phyloP scores from a whole-genome alignment of 305 asterid genomes.

The Fraxinus floribunda region DNA sequence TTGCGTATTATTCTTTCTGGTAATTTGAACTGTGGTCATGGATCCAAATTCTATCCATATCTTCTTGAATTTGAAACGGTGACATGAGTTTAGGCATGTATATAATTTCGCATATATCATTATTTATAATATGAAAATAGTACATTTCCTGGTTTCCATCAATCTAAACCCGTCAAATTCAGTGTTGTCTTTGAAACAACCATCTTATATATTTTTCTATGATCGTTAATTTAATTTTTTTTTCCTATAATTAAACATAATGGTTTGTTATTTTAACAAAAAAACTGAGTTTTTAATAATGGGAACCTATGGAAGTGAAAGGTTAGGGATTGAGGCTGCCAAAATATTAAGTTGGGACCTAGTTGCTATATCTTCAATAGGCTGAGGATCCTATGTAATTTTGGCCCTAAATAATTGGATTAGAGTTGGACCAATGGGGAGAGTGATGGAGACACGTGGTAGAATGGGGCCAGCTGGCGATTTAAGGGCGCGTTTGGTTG shows the following conservation, averaged over 20 bases:
- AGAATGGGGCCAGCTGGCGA: slow-evolving; percentile 12
- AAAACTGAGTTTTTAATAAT: not conserved
- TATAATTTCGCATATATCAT: not conserved
- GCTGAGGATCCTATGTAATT: not conserved
- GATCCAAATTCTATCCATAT: not conserved
- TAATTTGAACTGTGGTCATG: not conserved
- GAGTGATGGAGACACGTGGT: slow-evolving; percentile 43
- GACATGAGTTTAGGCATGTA: not conserved
- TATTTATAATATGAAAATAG: not conserved
- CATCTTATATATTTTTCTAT: not conserved
- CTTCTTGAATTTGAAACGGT: not conserved
- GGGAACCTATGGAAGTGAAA: not conserved
- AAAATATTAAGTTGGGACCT: not conserved
- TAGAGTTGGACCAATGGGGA: slow-evolving; percentile 26
- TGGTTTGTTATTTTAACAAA: not conserved
- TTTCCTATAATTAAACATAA: not conserved
- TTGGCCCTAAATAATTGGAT: slow-evolving; percentile 24
- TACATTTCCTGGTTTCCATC: not conserved
- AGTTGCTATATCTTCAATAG: not conserved
- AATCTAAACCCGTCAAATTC: not conserved
- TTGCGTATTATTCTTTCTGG: not conserved
- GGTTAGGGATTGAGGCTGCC: not conserved
- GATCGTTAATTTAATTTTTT: no score
- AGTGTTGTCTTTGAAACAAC: not conserved
- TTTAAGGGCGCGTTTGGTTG: not conserved